These are phyloP conservation scores for Cladorrhinum sp. DNA, from an alignment of 2,329 filamentous ascomycete genomes.

Conservation along the genomic window DNA sequence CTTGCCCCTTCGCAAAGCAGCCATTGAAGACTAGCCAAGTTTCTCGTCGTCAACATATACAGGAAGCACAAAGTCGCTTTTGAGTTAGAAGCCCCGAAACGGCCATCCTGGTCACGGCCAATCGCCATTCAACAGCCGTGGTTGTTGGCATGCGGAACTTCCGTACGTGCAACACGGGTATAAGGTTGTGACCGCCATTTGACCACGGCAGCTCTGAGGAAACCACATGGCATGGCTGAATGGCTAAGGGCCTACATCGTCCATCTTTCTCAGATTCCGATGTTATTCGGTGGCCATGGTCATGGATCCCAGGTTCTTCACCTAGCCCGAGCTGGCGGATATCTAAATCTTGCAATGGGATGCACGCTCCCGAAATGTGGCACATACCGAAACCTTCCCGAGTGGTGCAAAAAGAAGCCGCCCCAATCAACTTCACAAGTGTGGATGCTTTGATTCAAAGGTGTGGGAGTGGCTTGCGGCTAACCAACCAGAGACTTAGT, in stretches of 20 bases:
- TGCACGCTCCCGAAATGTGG: constrained; percentile 2
- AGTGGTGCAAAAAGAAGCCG: not conserved
- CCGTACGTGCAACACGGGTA: not conserved
- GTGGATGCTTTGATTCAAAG: not conserved
- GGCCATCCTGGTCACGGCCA: not conserved
- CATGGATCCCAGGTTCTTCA: not conserved
- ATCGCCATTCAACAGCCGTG: not conserved
- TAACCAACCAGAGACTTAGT: not conserved
- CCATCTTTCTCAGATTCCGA: not conserved
- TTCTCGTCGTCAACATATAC: not conserved
- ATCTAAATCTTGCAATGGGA: not conserved
- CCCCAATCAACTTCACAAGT: not conserved
- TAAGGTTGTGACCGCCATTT: not conserved
- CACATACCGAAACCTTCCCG: not conserved
- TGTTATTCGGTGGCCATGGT: not conserved
- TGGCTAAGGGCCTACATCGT: not conserved
- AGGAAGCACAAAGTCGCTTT: not conserved
- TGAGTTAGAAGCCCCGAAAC: not conserved
- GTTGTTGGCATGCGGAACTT: not conserved
- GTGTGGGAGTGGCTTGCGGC: not conserved
- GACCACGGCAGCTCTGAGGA: not conserved
- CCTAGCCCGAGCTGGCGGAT: not conserved
- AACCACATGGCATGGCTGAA: not conserved
- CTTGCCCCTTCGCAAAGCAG: not conserved
- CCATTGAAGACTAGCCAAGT: not conserved